Base-by-base conservation (phyloP, 495 filamentous ascomycete genomes). In the Thozetella sp. region DNA sequence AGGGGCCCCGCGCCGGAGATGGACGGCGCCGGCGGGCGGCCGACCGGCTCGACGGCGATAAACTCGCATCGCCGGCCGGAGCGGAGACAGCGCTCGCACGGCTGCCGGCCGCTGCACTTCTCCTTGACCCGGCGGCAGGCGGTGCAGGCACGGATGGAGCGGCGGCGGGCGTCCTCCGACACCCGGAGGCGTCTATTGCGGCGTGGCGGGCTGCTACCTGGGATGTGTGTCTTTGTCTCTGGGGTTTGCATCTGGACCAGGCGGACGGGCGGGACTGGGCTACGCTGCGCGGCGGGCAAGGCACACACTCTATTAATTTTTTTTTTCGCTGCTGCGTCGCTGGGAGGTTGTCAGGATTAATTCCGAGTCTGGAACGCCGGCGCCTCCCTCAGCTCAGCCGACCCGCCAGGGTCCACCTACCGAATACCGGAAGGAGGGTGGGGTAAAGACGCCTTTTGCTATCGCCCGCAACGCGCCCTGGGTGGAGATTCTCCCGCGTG, bases 51-150 rank as follows among this genome's bases (percentile, higher is more conserved):
- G 1, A 56, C 52, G 25, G 51, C 57, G 55, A 79, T 79, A 55
- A 82, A 82, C 61, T 77, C 71, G 64, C 79, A 82, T 61, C 76
- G 77, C 23, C 79, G 72, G 48, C 76, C 75, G 65, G 80, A 80
- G 45, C 76, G 76, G 56, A 75, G 62, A 63, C 79, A 82, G 37
- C 79, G 69, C 34, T 77, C 76, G 68, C 79, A 82, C 1, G 79
- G 79, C n/a, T 80, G 74, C 46, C 78, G 77, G 46, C 79, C 79
- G 67, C 80, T 78, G 63, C 79, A 82, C 72, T 80, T 53, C 46
- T 58, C 56, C 56, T 58, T 58, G 25, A 51, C 43, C n/a, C 48
- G 45, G 48, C 51, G 57, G 53, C 51, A 51, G 52, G 58, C 45
- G 23, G 54, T 54, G 52, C 43, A 61, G 6, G 43, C 43, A 19